Conservation (phyloP, 768 basidiomycete genomes). For the Boletus tylopilopsis region DNA sequence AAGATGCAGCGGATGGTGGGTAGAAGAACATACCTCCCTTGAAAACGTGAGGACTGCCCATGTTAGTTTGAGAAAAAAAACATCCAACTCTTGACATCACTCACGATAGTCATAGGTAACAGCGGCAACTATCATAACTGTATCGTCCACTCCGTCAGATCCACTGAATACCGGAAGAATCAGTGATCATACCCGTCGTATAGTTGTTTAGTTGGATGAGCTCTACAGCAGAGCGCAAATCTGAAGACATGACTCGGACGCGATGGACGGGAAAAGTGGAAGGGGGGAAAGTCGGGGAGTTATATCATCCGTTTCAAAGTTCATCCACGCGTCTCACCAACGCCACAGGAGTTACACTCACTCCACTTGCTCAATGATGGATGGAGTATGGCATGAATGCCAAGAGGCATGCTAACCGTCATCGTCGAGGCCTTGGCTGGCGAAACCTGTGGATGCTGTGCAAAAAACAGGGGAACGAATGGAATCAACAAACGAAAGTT, state of each 20-base stretch:
- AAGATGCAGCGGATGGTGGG: fast-evolving
- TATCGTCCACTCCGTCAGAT: not conserved
- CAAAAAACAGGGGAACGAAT: too few relatives aligned
- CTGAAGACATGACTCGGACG: not conserved
- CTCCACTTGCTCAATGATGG: too few relatives aligned
- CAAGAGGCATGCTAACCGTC: too few relatives aligned
- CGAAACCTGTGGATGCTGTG: too few relatives aligned
- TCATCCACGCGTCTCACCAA: too few relatives aligned
- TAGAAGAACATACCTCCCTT: not conserved
- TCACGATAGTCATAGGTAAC: slow-evolving; percentile 11
- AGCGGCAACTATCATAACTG: not conserved
- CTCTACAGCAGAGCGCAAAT: not conserved
- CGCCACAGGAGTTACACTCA: too few relatives aligned
- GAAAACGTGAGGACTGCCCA: slow-evolving; percentile 10
- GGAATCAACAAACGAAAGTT: too few relatives aligned
- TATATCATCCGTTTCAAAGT: too few relatives aligned
- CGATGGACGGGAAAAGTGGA: not conserved
- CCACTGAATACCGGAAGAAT: not conserved
- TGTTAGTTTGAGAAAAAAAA: not conserved
- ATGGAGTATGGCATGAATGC: too few relatives aligned
- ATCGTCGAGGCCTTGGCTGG: too few relatives aligned
- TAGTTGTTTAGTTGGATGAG: not conserved
- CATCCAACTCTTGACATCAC: not conserved
- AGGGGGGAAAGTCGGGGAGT: not conserved
- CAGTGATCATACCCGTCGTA: not conserved